Conservation (phyloP, 1,284 basidiomycete species). For the Rhodotorula sp. region DNA sequence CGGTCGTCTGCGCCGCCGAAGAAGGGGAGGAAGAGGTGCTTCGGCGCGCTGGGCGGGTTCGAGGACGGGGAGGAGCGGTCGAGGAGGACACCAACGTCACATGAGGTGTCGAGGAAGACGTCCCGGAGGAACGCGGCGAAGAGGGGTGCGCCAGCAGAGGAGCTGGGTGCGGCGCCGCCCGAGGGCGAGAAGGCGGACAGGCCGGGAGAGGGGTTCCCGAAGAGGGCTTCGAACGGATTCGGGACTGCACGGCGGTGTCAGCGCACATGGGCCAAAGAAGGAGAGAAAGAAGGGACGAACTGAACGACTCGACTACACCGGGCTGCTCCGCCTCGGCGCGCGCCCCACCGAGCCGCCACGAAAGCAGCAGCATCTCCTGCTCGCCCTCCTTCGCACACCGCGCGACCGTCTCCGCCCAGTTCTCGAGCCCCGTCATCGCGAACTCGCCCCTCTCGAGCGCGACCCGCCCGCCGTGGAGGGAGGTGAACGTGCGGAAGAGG, state of each 20-base stretch:
- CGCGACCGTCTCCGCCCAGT: slow-evolving; percentile 67
- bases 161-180: slow-evolving; percentile 63
- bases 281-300: slow-evolving; percentile 1
- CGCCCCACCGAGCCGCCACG: slow-evolving; percentile 17
- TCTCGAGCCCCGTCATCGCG: slow-evolving; percentile 56
- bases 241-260: slow-evolving; percentile 37
- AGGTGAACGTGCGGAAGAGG: slow-evolving; percentile 78
- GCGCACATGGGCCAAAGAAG: not conserved
- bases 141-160: slow-evolving; percentile 3
- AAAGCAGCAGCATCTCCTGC: slow-evolving; percentile 7
- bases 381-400: slow-evolving; percentile 5
- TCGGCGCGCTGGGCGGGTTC: slow-evolving; percentile 27
- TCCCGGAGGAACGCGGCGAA: slow-evolving; percentile 18
- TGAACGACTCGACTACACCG: slow-evolving; percentile 11
- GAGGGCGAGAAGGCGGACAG: not conserved
- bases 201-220: slow-evolving; percentile 45
- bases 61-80: slow-evolving; percentile 58
- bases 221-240: slow-evolving; percentile 66
- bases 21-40: slow-evolving; percentile 81
- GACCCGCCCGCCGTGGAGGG: slow-evolving; percentile 60
- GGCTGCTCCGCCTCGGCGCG: slow-evolving; percentile 56
- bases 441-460: slow-evolving; percentile 61
- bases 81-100: slow-evolving; percentile 71
- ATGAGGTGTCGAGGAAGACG: slow-evolving; percentile 41
- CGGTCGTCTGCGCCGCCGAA: slow-evolving; percentile 91